Conservation (phyloP, 306 rosid genomes). For the Vicia sativa region DNA sequence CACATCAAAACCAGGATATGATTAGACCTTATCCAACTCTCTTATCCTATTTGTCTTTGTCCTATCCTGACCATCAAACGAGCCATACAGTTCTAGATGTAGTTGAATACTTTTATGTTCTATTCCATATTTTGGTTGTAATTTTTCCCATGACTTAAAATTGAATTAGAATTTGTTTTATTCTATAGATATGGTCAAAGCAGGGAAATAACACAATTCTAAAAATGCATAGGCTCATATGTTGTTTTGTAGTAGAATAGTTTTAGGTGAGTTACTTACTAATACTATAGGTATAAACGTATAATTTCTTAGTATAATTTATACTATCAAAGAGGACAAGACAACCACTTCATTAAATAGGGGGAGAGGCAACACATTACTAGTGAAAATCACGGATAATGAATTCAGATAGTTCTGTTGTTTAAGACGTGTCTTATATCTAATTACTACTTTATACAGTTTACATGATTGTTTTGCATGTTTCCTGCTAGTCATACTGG, state of each 20-base stretch:
- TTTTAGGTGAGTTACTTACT: neutral
- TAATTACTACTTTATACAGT: neutral
- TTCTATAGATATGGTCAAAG: neutral
- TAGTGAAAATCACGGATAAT: neutral
- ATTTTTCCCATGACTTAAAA: neutral
- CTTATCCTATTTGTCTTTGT: neutral
- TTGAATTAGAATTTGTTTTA: neutral
- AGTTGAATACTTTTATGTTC: neutral
- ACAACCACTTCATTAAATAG: neutral
- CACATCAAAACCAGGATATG: neutral
- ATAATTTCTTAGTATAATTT: neutral
- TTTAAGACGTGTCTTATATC: conserved; percentile 9
- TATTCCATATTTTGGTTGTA: neutral
- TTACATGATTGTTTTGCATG: conserved; percentile 1
- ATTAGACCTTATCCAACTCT: neutral
- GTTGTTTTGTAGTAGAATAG: neutral
- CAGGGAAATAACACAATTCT: neutral
- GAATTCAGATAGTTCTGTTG: conserved; percentile 29
- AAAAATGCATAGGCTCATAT: neutral
- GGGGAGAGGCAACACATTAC: neutral
- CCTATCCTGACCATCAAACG: neutral
- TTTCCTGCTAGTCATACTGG: conserved; percentile 22
- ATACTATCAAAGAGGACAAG: conserved; percentile 7
- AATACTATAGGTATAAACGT: neutral
- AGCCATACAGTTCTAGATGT: neutral